Evolutionary conservation across 768 basidiomycete species (phyloP), one percentile per base, ranked within the genome.

Genomic region (Tulasnella sp.): DNA sequence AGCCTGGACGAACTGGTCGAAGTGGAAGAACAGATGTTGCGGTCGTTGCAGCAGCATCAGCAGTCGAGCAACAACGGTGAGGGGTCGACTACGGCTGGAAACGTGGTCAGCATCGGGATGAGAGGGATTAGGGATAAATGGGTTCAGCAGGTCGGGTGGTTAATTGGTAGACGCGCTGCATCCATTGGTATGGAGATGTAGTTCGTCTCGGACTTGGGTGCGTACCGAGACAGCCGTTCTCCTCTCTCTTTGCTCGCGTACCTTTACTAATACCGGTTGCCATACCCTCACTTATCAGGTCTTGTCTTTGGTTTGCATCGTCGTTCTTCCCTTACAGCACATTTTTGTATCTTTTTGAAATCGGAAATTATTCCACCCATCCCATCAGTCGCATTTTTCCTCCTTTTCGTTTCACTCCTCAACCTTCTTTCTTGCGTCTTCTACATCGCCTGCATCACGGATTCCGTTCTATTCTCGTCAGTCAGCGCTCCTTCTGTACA

Each of bases 91-190:
- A 32, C 34, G n/a, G n/a, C n/a, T 22, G 17, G 36, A 19, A 32
- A 39, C n/a, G 72, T 52, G 42, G n/a, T n/a, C n/a, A 69, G 47
- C 40, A 69, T 74, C 17, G 69, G 67, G 19, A 80, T 86, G 81
- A 79, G 81, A 75, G 80, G 81, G 16, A 78, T 87, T 26, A 79
- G 86, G 73, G 89, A 93, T 77, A 80, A 81, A 39, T 93, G 91
- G 90, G 85, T 92, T 17, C 75, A 78, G 17, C 89, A 86, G 77
- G 90, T 91, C 32, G 91, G 92, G 1, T 94, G 92, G 92, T 78
- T 91, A 37, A 88, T 90, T 11, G 89, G 90, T 3, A 76, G 79
- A 32, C 68, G 72, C 44, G 41, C 69, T 70, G 69, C 34, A 52
- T 67, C 67, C 40, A 67, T 67, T 39, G 69, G 69, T 36, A 70